Evolutionary conservation across 106 monocot genomes (phyloP), one percentile per base, ranked within the genome.

Genomic region (Cymbidium sinense): DNA sequence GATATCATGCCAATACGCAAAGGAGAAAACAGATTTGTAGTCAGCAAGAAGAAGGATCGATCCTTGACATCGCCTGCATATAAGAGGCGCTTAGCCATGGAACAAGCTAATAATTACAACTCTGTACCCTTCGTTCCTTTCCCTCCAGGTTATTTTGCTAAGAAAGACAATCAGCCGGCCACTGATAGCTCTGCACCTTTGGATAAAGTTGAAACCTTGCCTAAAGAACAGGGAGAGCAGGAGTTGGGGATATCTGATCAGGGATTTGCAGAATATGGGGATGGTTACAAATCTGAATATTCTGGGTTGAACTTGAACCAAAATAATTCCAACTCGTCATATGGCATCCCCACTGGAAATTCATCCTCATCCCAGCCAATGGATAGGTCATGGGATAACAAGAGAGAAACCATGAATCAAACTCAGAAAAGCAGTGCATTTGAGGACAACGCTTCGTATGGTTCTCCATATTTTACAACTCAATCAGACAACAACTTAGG

Each of bases 121-220:
- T 95, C 89, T 73, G 87, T 99, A n/a, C 99, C 99, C 1, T 99
- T 99, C 79, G 95, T 95, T 2, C 99, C 99, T 29, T 95, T 99
- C 61, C 99, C 99, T n/a, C 95, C 94, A 0, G 95, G 78, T 75
- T 99, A 95, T 74, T 99, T 99, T 85, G 92, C 95, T 5, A 99
- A 91, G 75, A 92, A 94, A 79, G 90, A 86, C 31, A 88, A 82
- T 28, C 84, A 87, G 36, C 33, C 81, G 43, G 88, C 88, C 80
- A 35, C 30, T 82, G 41, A 75, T 21, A 69, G 37, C 58, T 65
- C 84, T 37, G 17, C 72, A 43, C 0, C 79, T 78, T 7, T 29
- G 52, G 85, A 85, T 81, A 85, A 81, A 7, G 17, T 31, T 70
- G 78, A 79, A 31, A 43, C 7, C 29, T 3, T 9, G 20, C 17